These are phyloP conservation scores for Trichoderma guizhouense DNA, from an alignment of 2,329 filamentous ascomycete genomes.

Conservation along the genomic window DNA sequence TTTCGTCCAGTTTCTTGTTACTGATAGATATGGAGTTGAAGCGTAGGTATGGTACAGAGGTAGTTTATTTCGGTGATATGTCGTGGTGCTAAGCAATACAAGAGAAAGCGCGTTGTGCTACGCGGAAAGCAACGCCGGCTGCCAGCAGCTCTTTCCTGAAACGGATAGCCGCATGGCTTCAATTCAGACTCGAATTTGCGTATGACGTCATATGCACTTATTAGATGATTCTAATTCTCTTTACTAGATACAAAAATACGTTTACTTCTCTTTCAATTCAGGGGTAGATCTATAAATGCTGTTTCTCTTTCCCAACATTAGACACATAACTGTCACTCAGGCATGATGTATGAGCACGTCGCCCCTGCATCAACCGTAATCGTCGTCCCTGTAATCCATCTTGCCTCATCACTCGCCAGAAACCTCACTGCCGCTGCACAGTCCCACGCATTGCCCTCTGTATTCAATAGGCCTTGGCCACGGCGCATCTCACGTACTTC, in stretches of 20 bases:
- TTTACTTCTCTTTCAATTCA: not conserved
- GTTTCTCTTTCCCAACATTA: not conserved
- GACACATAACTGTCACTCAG: not conserved
- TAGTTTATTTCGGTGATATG: not conserved
- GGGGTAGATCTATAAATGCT: not conserved
- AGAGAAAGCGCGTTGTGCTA: not conserved
- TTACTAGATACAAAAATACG: not conserved
- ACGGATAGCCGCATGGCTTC: not conserved
- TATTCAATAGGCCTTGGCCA: constrained; percentile 37
- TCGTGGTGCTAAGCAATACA: not conserved
- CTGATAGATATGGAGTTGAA: not conserved
- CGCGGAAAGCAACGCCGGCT: not conserved
- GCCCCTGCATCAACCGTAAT: constrained; percentile 42
- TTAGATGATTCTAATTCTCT: not conserved
- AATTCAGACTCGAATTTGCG: not conserved
- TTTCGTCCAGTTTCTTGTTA: not conserved
- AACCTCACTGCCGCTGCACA: constrained; percentile 39
- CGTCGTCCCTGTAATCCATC: constrained; percentile 43
- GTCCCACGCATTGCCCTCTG: constrained; percentile 45
- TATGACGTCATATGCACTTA: not conserved
- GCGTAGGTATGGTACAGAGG: not conserved
- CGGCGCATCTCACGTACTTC: constrained; percentile 38
- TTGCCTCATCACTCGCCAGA: constrained; percentile 37
- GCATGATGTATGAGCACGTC: constrained; percentile 26
- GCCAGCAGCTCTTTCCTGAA: not conserved